Conservation (phyloP, 176 grass and related monocot species). For the Oryza coarctata region DNA sequence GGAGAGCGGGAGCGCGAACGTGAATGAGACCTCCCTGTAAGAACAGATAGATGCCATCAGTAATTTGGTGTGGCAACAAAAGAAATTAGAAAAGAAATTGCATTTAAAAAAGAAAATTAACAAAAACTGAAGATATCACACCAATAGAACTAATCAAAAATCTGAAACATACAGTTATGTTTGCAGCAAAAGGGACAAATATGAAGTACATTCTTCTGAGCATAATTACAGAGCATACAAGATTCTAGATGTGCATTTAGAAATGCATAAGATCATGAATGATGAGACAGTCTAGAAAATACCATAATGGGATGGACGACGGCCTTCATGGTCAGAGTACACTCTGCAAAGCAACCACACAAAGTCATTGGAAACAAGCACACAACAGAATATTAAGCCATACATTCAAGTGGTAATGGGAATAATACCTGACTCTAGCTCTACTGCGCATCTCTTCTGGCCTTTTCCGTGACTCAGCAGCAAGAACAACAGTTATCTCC, state of each 20-base stretch:
- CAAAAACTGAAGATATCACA: not conserved
- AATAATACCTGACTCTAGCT: conserved; percentile 56
- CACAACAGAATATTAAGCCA: not conserved
- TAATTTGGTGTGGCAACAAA: not conserved
- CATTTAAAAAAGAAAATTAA: not conserved
- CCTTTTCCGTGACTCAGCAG: conserved; percentile 85
- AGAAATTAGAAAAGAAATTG: not conserved
- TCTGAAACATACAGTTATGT: not conserved
- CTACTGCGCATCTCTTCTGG: conserved; percentile 91
- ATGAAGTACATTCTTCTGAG: not conserved
- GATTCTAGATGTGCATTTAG: not conserved
- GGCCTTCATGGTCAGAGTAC: conserved; percentile 66
- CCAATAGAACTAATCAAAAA: not conserved
- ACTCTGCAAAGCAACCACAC: conserved; percentile 54
- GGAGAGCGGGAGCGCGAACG: conserved; percentile 60
- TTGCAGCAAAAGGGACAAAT: not conserved
- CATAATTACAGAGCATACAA: not conserved
- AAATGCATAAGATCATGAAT: not conserved
- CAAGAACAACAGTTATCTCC: conserved; percentile 96
- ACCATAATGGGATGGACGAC: conserved; percentile 74
- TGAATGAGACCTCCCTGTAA: conserved; percentile 72
- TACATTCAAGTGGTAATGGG: conserved; percentile 1
- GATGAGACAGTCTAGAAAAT: conserved; percentile 28
- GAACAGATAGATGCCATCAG: conserved; percentile 8
- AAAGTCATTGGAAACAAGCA: conserved; percentile 32